Conservation (phyloP, 495 filamentous ascomycete species). For the Halenospora varia region DNA sequence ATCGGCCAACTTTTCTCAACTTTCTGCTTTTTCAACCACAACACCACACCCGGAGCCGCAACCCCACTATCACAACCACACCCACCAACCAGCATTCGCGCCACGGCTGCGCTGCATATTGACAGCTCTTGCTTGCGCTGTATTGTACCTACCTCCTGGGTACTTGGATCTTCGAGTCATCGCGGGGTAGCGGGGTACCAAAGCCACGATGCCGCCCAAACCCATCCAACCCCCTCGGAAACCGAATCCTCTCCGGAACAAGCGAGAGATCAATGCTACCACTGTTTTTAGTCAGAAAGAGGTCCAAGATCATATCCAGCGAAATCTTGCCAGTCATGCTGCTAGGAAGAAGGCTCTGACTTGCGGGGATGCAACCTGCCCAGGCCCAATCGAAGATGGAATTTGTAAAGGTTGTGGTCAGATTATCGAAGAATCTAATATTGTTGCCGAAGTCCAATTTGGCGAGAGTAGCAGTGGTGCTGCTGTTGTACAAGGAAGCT, state of each 20-base stretch:
- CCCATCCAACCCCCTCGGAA: background rate
- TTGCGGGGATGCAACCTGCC: slow-evolving; percentile 11
- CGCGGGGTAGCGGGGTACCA: slow-evolving; percentile 15
- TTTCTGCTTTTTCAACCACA: background rate
- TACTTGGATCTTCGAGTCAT: background rate
- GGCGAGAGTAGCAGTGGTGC: slow-evolving; percentile 79
- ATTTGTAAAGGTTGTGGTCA: slow-evolving; percentile 82
- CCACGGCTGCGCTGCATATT: slow-evolving; percentile 3
- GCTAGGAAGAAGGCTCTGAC: slow-evolving; percentile 4
- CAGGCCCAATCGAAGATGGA: slow-evolving; percentile 47
- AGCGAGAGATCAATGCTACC: slow-evolving; percentile 16
- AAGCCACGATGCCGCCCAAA: background rate
- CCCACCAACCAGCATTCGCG: slow-evolving; percentile 3
- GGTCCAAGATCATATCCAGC: too few species aligned
- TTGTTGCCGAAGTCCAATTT: slow-evolving; percentile 87
- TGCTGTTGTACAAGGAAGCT: slow-evolving; percentile 86
- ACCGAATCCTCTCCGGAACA: slow-evolving; percentile 15
- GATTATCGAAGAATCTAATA: slow-evolving; percentile 74
- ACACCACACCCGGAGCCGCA: slow-evolving; percentile 5
- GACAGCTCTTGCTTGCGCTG: background rate
- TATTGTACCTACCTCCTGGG: background rate
- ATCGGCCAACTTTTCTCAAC: background rate
- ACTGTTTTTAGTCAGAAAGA: slow-evolving; percentile 8
- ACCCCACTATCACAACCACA: background rate
- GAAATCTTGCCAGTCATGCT: background rate